A percentile compares a stretch with the other conserved stretches of the same genome.
Conservation (phyloP, 352 stramenopile genomes). For the Thraustochytrium sp. region DNA sequence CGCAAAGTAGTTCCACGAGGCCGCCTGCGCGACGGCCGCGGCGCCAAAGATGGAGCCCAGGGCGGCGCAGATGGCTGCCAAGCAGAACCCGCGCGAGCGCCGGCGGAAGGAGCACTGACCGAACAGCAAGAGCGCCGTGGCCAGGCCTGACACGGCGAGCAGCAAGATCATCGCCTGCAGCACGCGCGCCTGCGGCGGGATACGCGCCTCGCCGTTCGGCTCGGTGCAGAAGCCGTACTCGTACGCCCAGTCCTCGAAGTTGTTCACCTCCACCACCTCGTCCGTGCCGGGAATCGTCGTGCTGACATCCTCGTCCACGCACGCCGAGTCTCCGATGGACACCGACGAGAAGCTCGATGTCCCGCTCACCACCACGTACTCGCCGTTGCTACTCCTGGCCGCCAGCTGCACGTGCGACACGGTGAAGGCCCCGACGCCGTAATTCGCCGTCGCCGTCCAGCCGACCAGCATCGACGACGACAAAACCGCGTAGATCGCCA, state of each 20-base stretch:
- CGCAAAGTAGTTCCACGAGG: neutral
- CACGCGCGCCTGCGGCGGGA: neutral
- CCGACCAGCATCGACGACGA: neutral
- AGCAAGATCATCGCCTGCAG: neutral
- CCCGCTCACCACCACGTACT: neutral
- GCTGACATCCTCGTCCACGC: neutral
- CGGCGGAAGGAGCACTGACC: neutral
- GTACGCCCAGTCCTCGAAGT: neutral
- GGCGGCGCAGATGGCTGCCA: neutral
- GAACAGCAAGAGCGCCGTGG: neutral
- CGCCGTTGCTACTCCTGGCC: neutral
- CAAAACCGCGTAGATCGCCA: neutral
- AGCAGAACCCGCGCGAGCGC: neutral
- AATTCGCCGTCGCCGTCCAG: neutral
- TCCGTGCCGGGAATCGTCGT: neutral
- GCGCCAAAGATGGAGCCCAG: neutral
- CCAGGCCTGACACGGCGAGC: neutral
- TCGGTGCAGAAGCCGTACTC: conserved; percentile 7
- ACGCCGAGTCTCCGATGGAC: neutral
- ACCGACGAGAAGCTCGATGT: neutral
- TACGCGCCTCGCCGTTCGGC: neutral
- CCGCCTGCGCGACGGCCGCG: neutral
- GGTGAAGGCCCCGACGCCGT: neutral
- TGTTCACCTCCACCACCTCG: neutral
- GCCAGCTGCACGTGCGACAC: neutral